phyloP scores from a whole-genome alignment of 768 basidiomycete species.

The Psilocybe tampanensis region DNA sequence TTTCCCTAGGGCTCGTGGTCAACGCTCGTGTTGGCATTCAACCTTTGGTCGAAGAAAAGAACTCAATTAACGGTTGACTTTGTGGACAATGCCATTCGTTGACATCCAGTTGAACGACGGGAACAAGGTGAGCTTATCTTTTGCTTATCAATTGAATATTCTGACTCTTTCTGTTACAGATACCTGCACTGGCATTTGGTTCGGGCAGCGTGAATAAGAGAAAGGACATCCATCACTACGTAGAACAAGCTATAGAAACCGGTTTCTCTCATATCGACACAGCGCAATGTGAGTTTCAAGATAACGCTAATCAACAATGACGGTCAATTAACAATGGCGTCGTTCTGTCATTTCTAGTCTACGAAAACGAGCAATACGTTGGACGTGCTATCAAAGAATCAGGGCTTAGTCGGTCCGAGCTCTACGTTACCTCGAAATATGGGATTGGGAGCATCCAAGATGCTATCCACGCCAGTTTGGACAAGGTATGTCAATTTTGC shows the following conservation, averaged over 20 bases:
- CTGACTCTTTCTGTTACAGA: slow-evolving; percentile 31
- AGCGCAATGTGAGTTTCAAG: slow-evolving; percentile 47
- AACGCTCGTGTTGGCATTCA: too few species aligned
- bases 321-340: background rate
- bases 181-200: slow-evolving; percentile 66
- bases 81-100: slow-evolving; percentile 38
- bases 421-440: slow-evolving; percentile 64
- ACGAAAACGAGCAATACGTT: slow-evolving; percentile 36
- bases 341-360: slow-evolving; percentile 28
- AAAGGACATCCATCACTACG: slow-evolving; percentile 53
- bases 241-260: slow-evolving; percentile 57
- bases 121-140: slow-evolving; percentile 30
- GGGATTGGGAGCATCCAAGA: slow-evolving; percentile 38
- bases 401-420: slow-evolving; percentile 43
- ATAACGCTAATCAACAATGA: background rate
- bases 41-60: too few species aligned
- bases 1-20: too few species aligned
- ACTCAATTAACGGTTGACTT: too few species aligned
- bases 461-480: slow-evolving; percentile 48
- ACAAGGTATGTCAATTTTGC: slow-evolving; percentile 38
- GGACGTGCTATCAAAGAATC: slow-evolving; percentile 47
- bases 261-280: slow-evolving; percentile 70
- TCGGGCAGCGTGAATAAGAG: slow-evolving; percentile 50
- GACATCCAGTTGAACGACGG: slow-evolving; percentile 43
- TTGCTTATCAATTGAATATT: background rate